Conservation (phyloP, 257 asterid genomes). For the Salvia miltiorrhiza region DNA sequence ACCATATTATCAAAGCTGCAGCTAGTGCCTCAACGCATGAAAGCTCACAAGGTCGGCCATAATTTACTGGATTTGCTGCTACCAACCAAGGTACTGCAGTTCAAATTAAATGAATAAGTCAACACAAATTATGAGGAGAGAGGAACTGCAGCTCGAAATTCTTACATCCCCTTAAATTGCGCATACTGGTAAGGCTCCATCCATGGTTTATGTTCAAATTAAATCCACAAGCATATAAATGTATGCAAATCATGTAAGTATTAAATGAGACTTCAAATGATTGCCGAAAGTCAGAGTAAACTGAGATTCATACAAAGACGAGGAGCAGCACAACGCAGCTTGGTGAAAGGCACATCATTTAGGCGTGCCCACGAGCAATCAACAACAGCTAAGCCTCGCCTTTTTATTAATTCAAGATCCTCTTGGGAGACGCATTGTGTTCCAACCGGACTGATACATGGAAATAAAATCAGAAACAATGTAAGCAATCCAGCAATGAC, state of each 20-base stretch:
- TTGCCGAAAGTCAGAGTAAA: neutral
- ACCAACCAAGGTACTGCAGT: slow-evolving; percentile 95
- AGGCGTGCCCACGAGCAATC: slow-evolving; percentile 99
- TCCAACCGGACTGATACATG: slow-evolving; percentile 76
- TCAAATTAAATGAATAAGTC: slow-evolving; percentile 24
- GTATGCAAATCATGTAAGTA: neutral
- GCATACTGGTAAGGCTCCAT: too few species aligned
- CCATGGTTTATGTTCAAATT: too few species aligned
- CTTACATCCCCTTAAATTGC: neutral
- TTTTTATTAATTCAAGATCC: slow-evolving; percentile 66
- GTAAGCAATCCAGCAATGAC: neutral
- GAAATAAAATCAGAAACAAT: neutral
- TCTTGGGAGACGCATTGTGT: slow-evolving; percentile 86
- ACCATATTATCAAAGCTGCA: slow-evolving; percentile 94
- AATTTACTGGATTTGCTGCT: slow-evolving; percentile 98
- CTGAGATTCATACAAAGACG: slow-evolving; percentile 72
- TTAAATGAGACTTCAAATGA: neutral
- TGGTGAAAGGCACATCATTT: slow-evolving; percentile 91
- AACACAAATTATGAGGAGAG: slow-evolving; percentile 3
- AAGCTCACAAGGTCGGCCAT: slow-evolving; percentile 93
- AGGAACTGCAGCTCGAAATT: neutral
- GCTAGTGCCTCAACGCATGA: slow-evolving; percentile 99
- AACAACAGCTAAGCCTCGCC: slow-evolving; percentile 89
- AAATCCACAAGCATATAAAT: neutral
- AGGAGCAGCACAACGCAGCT: slow-evolving; percentile 91